Percentiles rank a stretch among this genome's conserved stretches.
Evolutionary conservation across 306 rosid species (phyloP).

Genomic region (Bauhinia variegata): DNA sequence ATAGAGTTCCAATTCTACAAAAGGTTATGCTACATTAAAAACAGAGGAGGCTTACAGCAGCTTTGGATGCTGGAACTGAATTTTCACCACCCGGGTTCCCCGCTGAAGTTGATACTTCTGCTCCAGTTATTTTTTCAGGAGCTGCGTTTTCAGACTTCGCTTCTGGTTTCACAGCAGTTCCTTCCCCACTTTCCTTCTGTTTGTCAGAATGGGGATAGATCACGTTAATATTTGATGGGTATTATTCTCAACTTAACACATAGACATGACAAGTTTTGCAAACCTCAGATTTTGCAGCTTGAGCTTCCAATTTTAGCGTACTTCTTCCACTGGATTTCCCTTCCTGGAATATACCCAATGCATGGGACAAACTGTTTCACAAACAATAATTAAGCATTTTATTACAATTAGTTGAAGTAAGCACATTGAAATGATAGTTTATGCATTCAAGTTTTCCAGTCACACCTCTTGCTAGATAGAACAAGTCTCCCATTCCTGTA

Average conservation of each 20-base stretch:
- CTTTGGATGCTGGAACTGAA: constrained; percentile 56
- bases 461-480: constrained; percentile 76
- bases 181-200: constrained; percentile 53
- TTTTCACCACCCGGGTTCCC: constrained; percentile 50
- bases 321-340: constrained; percentile 60
- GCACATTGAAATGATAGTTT: constrained; percentile 13
- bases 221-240: constrained; percentile 17
- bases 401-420: neutral
- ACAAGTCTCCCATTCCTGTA: constrained; percentile 89
- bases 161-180: constrained; percentile 47
- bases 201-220: neutral
- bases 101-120: constrained; percentile 45
- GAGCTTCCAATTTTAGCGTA: constrained; percentile 62
- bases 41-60: constrained; percentile 50
- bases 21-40: neutral
- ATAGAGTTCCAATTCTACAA: constrained; percentile 3
- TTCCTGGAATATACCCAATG: constrained; percentile 73
- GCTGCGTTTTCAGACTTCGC: constrained; percentile 48
- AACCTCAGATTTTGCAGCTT: constrained; percentile 69
- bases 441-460: constrained; percentile 6
- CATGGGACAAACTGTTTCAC: constrained; percentile 83
- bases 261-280: constrained; percentile 31
- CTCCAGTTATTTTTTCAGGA: constrained; percentile 55
- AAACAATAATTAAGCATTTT: constrained; percentile 4
- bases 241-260: constrained; percentile 25